Base-by-base conservation (phyloP, 2,329 filamentous ascomycete genomes). In the Fusarium compactum region DNA sequence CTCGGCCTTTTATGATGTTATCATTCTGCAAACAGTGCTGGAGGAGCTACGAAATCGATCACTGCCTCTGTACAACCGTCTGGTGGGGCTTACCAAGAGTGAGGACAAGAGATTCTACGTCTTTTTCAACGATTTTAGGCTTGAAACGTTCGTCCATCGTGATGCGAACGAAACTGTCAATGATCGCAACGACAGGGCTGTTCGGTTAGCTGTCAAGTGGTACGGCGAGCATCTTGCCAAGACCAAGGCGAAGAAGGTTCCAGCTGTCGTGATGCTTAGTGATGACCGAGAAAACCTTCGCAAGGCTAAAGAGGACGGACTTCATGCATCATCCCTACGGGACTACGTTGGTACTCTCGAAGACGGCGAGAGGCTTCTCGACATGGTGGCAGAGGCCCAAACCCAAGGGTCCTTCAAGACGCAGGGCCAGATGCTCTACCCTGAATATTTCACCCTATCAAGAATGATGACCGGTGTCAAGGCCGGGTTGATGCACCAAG, bases 101-200 rank as follows among this genome's bases (percentile, higher is more conserved):
- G 94, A 97, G 75, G 94, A 97, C 71, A 99, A 99, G 85, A 90
- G 95, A 58, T 98, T 97, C 79, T 98, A 98, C 77, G 93, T 99
- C 55, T 99, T 99, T 80, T 98, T 98, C 88, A 99, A 99, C 80
- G 96, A 99, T 76, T 99, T 99, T 78, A 89, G 95, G 54, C 85
- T 95, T 41, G 97, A 99, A 80, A 99, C 96, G 0, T 92, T 97
- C 77, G 89, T 98, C 50, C 83, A 87, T 29, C 87, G 96, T 67
- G 87, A 90, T 22, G 80, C 86, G 8, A 91, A 92, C 40, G 96
- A 99, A 83, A 92, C 89, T 5, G 96, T 99, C 81, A 99, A 99
- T 78, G 96, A 99, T 79, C 89, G 96, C 58, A 99, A 99, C 77
- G 97, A 99, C 79, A 90, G 95, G 67, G 94, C 96, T 46, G 93